Base-by-base conservation (phyloP, 345 rosid genomes). In the Erysimum cheiranthoides region DNA sequence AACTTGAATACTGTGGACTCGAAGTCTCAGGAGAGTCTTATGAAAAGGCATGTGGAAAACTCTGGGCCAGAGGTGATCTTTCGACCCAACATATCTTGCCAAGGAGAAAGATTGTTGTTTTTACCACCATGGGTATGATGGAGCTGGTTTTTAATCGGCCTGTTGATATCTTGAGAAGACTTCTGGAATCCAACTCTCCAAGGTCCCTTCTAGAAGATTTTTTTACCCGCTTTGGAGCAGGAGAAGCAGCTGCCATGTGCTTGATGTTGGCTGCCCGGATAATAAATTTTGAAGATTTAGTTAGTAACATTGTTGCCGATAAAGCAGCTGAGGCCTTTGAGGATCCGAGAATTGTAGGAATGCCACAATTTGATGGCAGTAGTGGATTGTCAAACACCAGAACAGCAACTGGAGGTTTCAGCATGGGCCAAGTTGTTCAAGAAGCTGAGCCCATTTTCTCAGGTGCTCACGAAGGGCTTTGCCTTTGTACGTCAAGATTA, bases 401-500 rank as follows among this genome's bases (percentile, higher is more conserved):
- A 84, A 77, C 97, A 45, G 79, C 96, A 53, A 84, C 89, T 32
- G 97, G 96, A 72, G 99, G 98, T 73, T 95, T 95, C 75, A 90
- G 97, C 86, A 90, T 92, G 99, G 99, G 98, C 47, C 98, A 95
- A 82, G 97, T 95, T 83, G 97, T 95, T 79, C 96, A 92, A 83
- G 98, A 92, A 81, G 93, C 97, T 6, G 98, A 90, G 80, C 97
- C 99, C 58, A 85, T 89, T 52, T 89, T 92, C 81, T 92, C 99
- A 8, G 97, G 97, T 78, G 98, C 94, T 25, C 86, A 90, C 77
- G 96, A 95, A 73, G 99, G 98, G 53, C 93, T 95, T 53, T 95
- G 97, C 84, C 82, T 95, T 74, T 92, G 97, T 74, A 78, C 99
- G 12, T 83, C 98, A 75, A 89, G 99, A 80, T 85, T 95, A 86